Evolutionary conservation across 2,329 filamentous ascomycete species (phyloP).

Genomic region (Purpureocillium takamizusanense): DNA sequence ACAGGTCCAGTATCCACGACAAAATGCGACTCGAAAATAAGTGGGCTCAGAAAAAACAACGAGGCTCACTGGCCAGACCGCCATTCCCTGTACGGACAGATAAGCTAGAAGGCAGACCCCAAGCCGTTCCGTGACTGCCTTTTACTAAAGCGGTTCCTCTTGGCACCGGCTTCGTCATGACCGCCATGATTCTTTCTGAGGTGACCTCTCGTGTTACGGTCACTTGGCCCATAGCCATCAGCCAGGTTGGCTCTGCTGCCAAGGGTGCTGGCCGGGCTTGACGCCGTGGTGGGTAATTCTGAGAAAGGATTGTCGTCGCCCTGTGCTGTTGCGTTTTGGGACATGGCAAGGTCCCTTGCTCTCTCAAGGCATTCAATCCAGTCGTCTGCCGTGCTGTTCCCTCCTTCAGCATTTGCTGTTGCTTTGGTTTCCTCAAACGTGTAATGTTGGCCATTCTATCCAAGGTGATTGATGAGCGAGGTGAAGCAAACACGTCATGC

Average conservation of each 20-base stretch:
- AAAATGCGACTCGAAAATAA: no score
- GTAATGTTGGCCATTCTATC: slow-evolving; percentile 79
- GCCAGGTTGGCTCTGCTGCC: slow-evolving; percentile 47
- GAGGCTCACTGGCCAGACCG: no score
- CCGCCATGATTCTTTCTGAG: slow-evolving; percentile 50
- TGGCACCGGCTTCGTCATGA: slow-evolving; percentile 41
- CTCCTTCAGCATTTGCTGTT: slow-evolving; percentile 45
- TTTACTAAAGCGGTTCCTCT: slow-evolving; percentile 73
- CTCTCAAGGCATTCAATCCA: slow-evolving; percentile 87
- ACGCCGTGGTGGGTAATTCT: slow-evolving; percentile 61
- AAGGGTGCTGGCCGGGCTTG: slow-evolving; percentile 69
- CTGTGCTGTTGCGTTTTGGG: slow-evolving; percentile 61
- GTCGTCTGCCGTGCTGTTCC: slow-evolving; percentile 67
- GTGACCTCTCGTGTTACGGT: slow-evolving; percentile 46
- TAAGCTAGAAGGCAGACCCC: slow-evolving; percentile 65
- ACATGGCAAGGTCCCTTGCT: slow-evolving; percentile 74
- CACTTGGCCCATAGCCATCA: slow-evolving; percentile 38
- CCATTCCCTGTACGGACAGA: no score
- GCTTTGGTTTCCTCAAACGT: slow-evolving; percentile 90
- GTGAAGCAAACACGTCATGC: neutral
- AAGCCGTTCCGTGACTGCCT: slow-evolving; percentile 91
- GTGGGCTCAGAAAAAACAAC: no score
- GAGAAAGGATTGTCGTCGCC: slow-evolving; percentile 57
- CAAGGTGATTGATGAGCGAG: slow-evolving; percentile 15
- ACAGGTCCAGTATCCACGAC: no score